These are phyloP conservation scores for Hymenoscyphus infarciens DNA, from an alignment of 2,329 filamentous ascomycete genomes.

Conservation along the genomic window DNA sequence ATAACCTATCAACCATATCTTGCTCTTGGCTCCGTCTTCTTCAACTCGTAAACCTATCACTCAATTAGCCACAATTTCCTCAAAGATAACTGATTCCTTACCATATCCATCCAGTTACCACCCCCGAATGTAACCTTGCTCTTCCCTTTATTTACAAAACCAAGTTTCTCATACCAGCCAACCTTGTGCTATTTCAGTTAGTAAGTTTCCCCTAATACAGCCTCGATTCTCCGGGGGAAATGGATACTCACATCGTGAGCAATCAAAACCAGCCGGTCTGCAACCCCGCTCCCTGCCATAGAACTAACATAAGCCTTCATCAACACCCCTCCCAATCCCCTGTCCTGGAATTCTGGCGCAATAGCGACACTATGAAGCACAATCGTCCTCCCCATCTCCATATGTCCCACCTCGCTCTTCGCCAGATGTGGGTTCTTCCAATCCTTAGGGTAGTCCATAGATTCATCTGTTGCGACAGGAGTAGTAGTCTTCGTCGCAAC, in stretches of 20 bases:
- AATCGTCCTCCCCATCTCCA: constrained; percentile 69
- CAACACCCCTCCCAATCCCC: constrained; percentile 69
- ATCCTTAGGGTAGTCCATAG: constrained; percentile 70
- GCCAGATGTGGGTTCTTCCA: constrained; percentile 48
- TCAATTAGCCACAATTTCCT: constrained; percentile 1
- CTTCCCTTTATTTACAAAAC: constrained; percentile 65
- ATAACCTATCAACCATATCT: constrained; percentile 28
- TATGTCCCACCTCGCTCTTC: constrained; percentile 55
- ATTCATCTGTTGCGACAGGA: constrained; percentile 63
- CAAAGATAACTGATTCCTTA: constrained; percentile 38
- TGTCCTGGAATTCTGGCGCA: constrained; percentile 68
- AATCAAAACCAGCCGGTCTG: constrained; percentile 71
- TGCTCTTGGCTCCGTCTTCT: constrained; percentile 29
- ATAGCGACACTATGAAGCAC: constrained; percentile 82
- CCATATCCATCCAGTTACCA: constrained; percentile 81
- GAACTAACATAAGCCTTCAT: constrained; percentile 75
- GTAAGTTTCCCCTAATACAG: background rate
- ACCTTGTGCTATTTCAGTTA: constrained; percentile 55
- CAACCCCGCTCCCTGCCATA: constrained; percentile 66
- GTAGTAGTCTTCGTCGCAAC: constrained; percentile 68
- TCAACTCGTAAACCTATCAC: constrained; percentile 30
- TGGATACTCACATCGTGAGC: constrained; percentile 61
- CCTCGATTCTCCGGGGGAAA: background rate
- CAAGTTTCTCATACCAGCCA: constrained; percentile 70
- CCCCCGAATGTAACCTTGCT: constrained; percentile 72